Conservation (phyloP, 345 rosid genomes). For the Schrenkiella parvula region DNA sequence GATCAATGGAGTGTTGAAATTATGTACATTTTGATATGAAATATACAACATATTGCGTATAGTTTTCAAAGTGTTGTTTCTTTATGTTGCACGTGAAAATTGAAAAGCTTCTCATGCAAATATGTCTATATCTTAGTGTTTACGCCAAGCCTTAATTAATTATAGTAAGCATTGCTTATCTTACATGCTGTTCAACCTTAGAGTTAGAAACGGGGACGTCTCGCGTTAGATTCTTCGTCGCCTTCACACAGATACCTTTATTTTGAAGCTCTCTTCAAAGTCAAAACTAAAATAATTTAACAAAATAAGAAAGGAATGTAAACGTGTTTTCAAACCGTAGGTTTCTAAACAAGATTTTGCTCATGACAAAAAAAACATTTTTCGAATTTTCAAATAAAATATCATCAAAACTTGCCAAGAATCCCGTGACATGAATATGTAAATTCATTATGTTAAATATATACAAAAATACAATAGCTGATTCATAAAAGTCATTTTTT, state of each 20-base stretch:
- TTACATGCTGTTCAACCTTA: background rate
- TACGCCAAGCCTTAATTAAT: background rate
- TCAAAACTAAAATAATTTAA: background rate
- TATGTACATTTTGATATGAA: background rate
- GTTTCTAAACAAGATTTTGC: background rate
- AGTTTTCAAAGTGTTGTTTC: background rate
- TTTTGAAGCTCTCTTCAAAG: background rate
- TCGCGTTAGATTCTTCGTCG: slow-evolving; percentile 20
- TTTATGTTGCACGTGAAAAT: background rate
- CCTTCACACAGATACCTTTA: slow-evolving; percentile 15
- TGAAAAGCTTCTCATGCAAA: background rate
- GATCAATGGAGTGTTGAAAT: background rate
- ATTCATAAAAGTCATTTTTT: too few species aligned
- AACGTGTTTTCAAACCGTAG: background rate
- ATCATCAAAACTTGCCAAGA: slow-evolving; percentile 1
- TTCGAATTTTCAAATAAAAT: background rate
- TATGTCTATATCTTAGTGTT: background rate
- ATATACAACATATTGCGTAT: background rate
- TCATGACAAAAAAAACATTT: background rate
- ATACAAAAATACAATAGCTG: too few species aligned
- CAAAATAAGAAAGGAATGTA: background rate
- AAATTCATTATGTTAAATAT: background rate
- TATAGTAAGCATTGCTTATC: slow-evolving; percentile 9
- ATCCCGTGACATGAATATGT: slow-evolving; percentile 11
- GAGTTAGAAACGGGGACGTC: slow-evolving; percentile 4